Evolutionary conservation across 768 basidiomycete species (phyloP), one percentile per base, ranked within the genome.

Genomic region (Pisolithus sp.): DNA sequence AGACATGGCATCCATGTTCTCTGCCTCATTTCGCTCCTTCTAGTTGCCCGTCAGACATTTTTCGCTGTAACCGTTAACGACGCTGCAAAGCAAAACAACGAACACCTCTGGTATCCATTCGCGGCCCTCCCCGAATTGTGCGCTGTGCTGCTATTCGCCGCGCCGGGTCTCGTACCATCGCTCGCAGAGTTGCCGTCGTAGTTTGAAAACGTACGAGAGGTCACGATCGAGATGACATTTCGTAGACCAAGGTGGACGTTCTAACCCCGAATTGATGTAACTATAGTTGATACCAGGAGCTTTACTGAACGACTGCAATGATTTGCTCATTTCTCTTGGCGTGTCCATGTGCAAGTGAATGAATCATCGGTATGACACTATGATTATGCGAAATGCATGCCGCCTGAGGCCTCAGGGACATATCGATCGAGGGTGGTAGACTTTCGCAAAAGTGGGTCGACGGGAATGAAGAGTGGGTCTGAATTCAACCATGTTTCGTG

Each of bases 141-240:
- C 13, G 67, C 67, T 2, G 68, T 64, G 2, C 28, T 62, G 30
- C 46, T 71, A 45, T 71, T 70, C 28, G 43, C 63, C 36, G 54
- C 59, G 26, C 67, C 67, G 18, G 69, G 69, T 21, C 59, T 71
- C 7, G 63, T 71, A 10, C 69, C 69, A 23, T 64, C 62, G 7
- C 57, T 58, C 3, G 62, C 62, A 2, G 60, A 64, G 52, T 56
- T 64, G 12, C 62, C 62, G 3, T 55, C 62, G 15, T 64, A 23
- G 52, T 26, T 6, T 13, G n/a, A 10, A 20, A 18, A 20, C 7
- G 9, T 45, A 26, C 17, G 17, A 45, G 17, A 26, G 24, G 23
- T 41, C 2, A 26, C 15, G 42, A 28, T 26, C 12, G 15, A 17
- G 5, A 45, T n/a, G 43, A 30, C n/a, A 17, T 12, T 30, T 6